Conservation (phyloP, 1,139 yeast species). For the Kodamaea derodonti region DNA sequence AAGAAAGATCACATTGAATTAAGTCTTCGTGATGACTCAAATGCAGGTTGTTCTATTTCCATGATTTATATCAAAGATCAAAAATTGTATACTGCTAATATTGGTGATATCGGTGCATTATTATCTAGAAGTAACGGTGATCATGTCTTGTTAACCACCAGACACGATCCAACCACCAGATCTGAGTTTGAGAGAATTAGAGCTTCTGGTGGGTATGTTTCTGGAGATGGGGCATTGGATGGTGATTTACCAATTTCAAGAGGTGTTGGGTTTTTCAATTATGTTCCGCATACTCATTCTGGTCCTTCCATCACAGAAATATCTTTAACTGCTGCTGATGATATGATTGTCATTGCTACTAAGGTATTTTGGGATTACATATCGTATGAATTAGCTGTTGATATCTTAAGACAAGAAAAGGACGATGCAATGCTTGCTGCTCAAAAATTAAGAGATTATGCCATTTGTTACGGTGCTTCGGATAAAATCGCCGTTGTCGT, state of each 20-base stretch:
- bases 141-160: constrained; percentile 63
- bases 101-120: constrained; percentile 87
- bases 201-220: constrained; percentile 87
- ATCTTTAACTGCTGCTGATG: constrained; percentile 67
- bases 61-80: constrained; percentile 73
- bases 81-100: constrained; percentile 74
- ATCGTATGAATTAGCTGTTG: constrained; percentile 83
- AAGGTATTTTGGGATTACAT: constrained; percentile 82
- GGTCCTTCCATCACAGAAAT: constrained; percentile 75
- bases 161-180: constrained; percentile 81
- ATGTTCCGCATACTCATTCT: constrained; percentile 85
- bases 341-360: constrained; percentile 82
- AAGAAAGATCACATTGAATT: constrained; percentile 43
- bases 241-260: constrained; percentile 81
- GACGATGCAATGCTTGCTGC: constrained; percentile 91
- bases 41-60: constrained; percentile 85
- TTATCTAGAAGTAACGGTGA: constrained; percentile 81
- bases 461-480: constrained; percentile 84
- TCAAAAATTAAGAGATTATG: constrained; percentile 88
- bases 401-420: constrained; percentile 77
- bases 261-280: constrained; percentile 86
- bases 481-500: constrained; percentile 86
- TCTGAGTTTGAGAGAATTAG: constrained; percentile 84
- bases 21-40: constrained; percentile 55
- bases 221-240: constrained; percentile 81